Base-by-base conservation (phyloP, 768 basidiomycete species). In the Strobilomyces confusus region DNA sequence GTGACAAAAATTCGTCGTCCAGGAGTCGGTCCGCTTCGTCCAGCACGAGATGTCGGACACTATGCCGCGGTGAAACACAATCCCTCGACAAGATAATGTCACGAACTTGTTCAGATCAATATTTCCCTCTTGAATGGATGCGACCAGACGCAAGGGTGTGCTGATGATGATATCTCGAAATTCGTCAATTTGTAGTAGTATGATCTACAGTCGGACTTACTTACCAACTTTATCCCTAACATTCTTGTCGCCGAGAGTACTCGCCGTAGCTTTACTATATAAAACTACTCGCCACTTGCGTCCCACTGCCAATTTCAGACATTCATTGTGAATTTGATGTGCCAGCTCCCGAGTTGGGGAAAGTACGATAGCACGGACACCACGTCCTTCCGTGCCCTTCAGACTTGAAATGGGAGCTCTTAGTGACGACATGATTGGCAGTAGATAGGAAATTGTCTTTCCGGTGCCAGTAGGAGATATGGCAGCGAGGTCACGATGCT, bases 381-480 rank as follows among this genome's bases (percentile, higher is more conserved):
- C 93, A 29, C 64, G 69, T 17, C 81, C 82, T 30, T 67, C 58
- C 17, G 77, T 71, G 25, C 58, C 57, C 49, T 78, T 77, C 34
- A 74, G 65, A 51, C 75, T 78, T 29, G 82, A 72, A 9, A 76
- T 66, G 7, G 90, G 90, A 4, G 76, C 68, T 14, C 71, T 72
- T 7, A 92, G 71, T 17, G 74, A 69, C 12, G 82, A 74, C 54
- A 98, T 79, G 22, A 92, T 76, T 0, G 97, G 95, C 15, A 97
- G 72, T 14, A 97, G 77, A 70, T 98, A 99, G 0, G 94, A 82
- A 7, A 98, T 77, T 1, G 97, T 99, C 75, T 99, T 99, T 55
- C 97, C 97, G 11, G 92, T 95, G 46, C 97, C 97, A 6, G 97
- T 99, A 0, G 97, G 97, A 1, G 97, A 97, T 19, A 98, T 89